phyloP scores from a whole-genome alignment of 2,329 filamentous ascomycete genomes.

The Ascosphaera aggregata region DNA sequence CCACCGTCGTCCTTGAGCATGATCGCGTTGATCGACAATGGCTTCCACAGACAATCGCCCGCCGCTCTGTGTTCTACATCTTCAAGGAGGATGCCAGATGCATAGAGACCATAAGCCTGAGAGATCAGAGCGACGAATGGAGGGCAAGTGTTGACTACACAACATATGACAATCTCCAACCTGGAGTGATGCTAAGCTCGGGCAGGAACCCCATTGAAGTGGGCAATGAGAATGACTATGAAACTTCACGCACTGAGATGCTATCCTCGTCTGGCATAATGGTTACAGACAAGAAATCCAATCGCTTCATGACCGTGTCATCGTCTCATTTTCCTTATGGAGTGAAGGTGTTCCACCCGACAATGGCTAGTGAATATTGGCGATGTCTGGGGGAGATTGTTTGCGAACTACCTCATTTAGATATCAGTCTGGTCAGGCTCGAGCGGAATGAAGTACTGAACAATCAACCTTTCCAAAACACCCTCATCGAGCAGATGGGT shows the following conservation, averaged over 20 bases:
- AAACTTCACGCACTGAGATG: background rate
- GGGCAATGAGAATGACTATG: background rate
- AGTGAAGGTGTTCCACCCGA: constrained; percentile 2
- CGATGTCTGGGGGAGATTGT: background rate
- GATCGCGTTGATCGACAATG: constrained; percentile 1
- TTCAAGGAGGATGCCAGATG: constrained; percentile 4
- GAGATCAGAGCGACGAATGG: background rate
- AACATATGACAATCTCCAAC: constrained; percentile 3
- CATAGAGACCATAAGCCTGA: background rate
- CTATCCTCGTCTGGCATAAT: constrained; percentile 4
- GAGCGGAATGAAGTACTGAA: background rate
- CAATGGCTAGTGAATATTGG: background rate
- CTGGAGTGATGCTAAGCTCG: constrained; percentile 5
- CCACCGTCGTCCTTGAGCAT: constrained; percentile 5
- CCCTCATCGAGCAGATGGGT: background rate
- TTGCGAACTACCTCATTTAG: constrained; percentile 1
- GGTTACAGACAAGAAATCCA: constrained; percentile 1
- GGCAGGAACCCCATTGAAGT: constrained; percentile 1
- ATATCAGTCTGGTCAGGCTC: constrained; percentile 2
- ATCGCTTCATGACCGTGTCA: constrained; percentile 2
- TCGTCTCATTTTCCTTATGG: constrained; percentile 1
- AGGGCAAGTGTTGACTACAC: constrained; percentile 2
- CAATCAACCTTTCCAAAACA: constrained; percentile 3
- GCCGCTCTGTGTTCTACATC: constrained; percentile 5
- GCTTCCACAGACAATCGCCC: constrained; percentile 3